Base-by-base conservation (phyloP, 2,329 filamentous ascomycete species). In the Pseudocercospora musae region DNA sequence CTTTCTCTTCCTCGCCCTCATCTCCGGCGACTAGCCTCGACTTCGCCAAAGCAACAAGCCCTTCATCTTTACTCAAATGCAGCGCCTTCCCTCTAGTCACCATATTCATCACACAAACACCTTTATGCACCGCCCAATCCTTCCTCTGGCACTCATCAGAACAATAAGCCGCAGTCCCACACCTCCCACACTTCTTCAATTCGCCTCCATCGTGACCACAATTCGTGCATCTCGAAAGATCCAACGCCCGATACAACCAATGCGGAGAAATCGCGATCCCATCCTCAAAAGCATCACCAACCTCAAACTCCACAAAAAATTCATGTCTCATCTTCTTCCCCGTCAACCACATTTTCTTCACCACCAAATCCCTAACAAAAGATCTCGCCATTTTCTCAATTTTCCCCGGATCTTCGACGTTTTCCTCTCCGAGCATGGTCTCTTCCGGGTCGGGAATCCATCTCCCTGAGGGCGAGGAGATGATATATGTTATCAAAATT, bases 361-460 rank as follows among this genome's bases (percentile, higher is more conserved):
- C 4, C 15, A 66, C 49, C 27, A 68, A 29, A 31, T 68, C 66
- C 29, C 44, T 42, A 0, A 64, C 59, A 48, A 69, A 66, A 0
- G 20, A 18, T 15, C 18, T 29, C 0, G 21, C 62, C 11, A 68
- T 31, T 1, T 25, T 48, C 11, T 65, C 56, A 40, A 68, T 62
- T 44, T 63, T 55, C 3, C 37, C 46, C 13, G 57, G 46, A 58
- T 68, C 62, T 11, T 63, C 58, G 52, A 73, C 62, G 55, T 69
- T 62, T 48, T 65, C 65, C 53, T 71, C 68, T 42, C 70, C 67
- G 29, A 72, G 64, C 46, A 73, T 64, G 6, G 68, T 68, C 46
- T 65, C 65, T 15, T 58, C 42, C 18, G 5, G 23, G 46, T 69
- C 62, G 1, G 66, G 57, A 5, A 59, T 49, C 67, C 67, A 69